Conservation (phyloP, 75 land plant species). For the Pinus taeda region DNA sequence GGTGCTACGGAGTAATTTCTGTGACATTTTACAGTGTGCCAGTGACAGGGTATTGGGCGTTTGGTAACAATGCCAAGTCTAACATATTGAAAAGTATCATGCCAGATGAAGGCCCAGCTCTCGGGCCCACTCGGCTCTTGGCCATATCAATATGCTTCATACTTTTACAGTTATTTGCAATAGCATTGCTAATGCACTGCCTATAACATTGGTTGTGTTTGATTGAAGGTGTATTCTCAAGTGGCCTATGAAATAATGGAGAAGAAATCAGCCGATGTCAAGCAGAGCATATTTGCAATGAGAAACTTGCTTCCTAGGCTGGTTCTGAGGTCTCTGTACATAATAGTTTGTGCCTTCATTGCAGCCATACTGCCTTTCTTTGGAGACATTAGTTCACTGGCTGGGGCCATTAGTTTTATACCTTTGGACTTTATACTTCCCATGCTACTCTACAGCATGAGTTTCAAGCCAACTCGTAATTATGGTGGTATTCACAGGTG, state of each 20-base stretch:
- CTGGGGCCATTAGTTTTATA: conserved; percentile 86
- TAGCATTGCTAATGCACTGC: conserved; percentile 57
- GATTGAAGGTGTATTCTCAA: conserved; percentile 90
- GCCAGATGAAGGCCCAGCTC: conserved; percentile 60
- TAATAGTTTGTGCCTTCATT: conserved; percentile 10
- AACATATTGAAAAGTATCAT: conserved; percentile 68
- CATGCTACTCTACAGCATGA: too few species aligned
- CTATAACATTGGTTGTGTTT: too few species aligned
- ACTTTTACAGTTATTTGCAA: conserved; percentile 17
- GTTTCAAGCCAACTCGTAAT: too few species aligned
- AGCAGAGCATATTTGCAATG: background rate
- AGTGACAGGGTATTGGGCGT: conserved; percentile 83
- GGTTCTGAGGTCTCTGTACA: conserved; percentile 49
- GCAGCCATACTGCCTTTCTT: conserved; percentile 91
- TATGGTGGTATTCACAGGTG: conserved; percentile 62
- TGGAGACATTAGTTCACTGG: conserved; percentile 79
- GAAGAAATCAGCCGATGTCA: conserved; percentile 61
- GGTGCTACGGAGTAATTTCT: conserved; percentile 71
- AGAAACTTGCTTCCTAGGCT: conserved; percentile 82
- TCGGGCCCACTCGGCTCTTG: conserved; percentile 70
- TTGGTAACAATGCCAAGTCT: conserved; percentile 67
- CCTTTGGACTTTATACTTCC: conserved; percentile 17
- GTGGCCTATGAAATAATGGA: conserved; percentile 95
- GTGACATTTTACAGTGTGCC: conserved; percentile 75
- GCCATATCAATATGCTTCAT: conserved; percentile 56